phyloP scores from a whole-genome alignment of 2,329 filamentous ascomycete genomes.

The Fusarium kyushuense region DNA sequence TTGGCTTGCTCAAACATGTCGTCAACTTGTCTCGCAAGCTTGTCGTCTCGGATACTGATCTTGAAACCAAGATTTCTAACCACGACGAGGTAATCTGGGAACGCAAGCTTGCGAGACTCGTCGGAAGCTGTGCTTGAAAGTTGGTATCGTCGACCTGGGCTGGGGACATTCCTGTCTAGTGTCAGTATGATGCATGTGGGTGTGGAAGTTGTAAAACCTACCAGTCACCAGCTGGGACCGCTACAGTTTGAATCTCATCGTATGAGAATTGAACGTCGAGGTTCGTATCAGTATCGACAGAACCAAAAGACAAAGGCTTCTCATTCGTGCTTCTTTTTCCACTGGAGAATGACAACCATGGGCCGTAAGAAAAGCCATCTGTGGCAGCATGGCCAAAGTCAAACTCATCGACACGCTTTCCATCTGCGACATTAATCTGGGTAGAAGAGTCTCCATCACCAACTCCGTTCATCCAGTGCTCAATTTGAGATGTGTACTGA shows the following conservation, averaged over 20 bases:
- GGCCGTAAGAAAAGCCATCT: constrained; percentile 32
- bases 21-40: constrained; percentile 6
- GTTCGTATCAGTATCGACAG: constrained; percentile 24
- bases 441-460: constrained; percentile 30
- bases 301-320: constrained; percentile 8
- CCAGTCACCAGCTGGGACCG: constrained; percentile 30
- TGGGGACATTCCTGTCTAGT: constrained; percentile 33
- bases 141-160: constrained; percentile 32
- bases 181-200: not conserved
- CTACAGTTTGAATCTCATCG: constrained; percentile 38
- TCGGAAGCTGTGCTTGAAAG: constrained; percentile 21
- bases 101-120: constrained; percentile 37
- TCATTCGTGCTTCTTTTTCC: constrained; percentile 16
- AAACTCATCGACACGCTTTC: constrained; percentile 24
- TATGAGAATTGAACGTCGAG: constrained; percentile 37
- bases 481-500: constrained; percentile 27
- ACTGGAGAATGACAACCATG: constrained; percentile 28
- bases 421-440: constrained; percentile 30
- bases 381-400: constrained; percentile 36
- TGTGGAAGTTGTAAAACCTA: not conserved
- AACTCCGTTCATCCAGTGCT: constrained; percentile 38
- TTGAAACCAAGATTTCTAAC: constrained; percentile 39
- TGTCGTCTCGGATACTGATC: constrained; percentile 17
- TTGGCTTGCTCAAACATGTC: constrained; percentile 29
- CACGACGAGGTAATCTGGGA: constrained; percentile 34